Evolutionary conservation across 441 rosid species (phyloP), one percentile per base, ranked within the genome.

Genomic region (Pelargonium fulgidum): DNA sequence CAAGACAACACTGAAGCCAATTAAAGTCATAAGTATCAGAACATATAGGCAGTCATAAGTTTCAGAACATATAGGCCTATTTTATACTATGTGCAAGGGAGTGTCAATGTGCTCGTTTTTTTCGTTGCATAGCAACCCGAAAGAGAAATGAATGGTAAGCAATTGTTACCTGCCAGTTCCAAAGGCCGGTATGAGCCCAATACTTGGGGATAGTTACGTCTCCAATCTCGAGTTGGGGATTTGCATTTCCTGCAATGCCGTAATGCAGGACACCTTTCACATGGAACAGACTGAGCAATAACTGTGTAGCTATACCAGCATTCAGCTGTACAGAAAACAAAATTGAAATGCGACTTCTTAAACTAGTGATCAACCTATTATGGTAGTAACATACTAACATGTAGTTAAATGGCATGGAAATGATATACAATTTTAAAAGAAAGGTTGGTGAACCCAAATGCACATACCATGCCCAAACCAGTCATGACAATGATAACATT

Each of bases 161-260:
- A 44, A 62, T 12, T 1, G 12, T 16, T 68, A 85, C 90, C 89
- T 90, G 91, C 87, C 96, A 89, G 70, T 71, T 77, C 97, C 97
- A 87, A 22, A 91, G 97, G 42, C 86, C 89, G 13, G 84, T 45
- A 48, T 91, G 93, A 45, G 93, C 93, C 97, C 97, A 89, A 26
- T 65, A 82, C n/a, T 17, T 76, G 50, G 93, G 89, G 64, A 89
- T 79, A 1, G 90, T 85, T 0, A 89, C 91, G 62, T 89, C 92
- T 26, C 92, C 96, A 13, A 91, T 83, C 68, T 86, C 76, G 41
- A 89, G 83, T 1, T 72, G 10, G 41, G 86, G 83, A 71, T 87
- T 83, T 69, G 88, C 93, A 64, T 91, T 91, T 62, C 95, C 95
- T 3, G 89, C 90, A 20, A 87, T 85, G 65, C 92, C 97, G 70